Percentiles rank a stretch among this genome's conserved stretches.
These are phyloP conservation scores for Stipa capillata DNA, from an alignment of 176 grass and related monocot species.

Conservation along the genomic window DNA sequence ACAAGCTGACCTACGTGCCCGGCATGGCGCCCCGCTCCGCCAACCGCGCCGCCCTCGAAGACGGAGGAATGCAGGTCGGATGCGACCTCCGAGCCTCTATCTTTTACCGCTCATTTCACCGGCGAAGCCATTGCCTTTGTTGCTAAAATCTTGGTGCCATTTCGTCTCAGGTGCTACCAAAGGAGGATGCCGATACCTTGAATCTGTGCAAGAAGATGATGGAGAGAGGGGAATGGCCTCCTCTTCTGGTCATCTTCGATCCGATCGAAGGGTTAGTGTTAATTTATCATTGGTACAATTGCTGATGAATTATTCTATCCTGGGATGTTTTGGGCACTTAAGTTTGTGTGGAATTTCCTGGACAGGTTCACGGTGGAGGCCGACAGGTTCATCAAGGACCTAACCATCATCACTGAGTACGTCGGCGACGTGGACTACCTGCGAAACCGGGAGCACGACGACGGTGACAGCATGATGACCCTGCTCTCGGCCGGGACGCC, in stretches of 20 bases:
- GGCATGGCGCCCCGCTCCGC: slow-evolving; percentile 61
- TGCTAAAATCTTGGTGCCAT: not conserved
- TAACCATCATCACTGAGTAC: slow-evolving; percentile 95
- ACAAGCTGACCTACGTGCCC: slow-evolving; percentile 60
- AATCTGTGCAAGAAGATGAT: slow-evolving; percentile 74
- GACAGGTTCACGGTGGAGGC: slow-evolving; percentile 84
- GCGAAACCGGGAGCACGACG: slow-evolving; percentile 58
- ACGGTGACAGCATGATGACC: slow-evolving; percentile 98
- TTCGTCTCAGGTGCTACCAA: slow-evolving; percentile 47
- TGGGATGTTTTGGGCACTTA: not conserved
- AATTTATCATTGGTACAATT: not conserved
- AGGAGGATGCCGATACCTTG: slow-evolving; percentile 66
- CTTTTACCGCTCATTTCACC: not conserved
- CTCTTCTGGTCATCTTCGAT: slow-evolving; percentile 72
- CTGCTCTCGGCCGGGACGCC: slow-evolving; percentile 48
- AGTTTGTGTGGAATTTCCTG: not conserved
- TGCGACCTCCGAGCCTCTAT: not conserved
- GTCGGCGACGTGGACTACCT: slow-evolving; percentile 87
- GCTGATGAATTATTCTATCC: not conserved
- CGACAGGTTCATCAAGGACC: slow-evolving; percentile 64
- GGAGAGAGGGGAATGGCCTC: slow-evolving; percentile 72
- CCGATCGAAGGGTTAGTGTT: slow-evolving; percentile 65
- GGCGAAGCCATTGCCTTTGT: not conserved
- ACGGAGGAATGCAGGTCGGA: slow-evolving; percentile 78
- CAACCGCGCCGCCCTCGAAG: slow-evolving; percentile 60